Evolutionary conservation across 768 basidiomycete genomes (phyloP).

Genomic region (Mycena galopus): DNA sequence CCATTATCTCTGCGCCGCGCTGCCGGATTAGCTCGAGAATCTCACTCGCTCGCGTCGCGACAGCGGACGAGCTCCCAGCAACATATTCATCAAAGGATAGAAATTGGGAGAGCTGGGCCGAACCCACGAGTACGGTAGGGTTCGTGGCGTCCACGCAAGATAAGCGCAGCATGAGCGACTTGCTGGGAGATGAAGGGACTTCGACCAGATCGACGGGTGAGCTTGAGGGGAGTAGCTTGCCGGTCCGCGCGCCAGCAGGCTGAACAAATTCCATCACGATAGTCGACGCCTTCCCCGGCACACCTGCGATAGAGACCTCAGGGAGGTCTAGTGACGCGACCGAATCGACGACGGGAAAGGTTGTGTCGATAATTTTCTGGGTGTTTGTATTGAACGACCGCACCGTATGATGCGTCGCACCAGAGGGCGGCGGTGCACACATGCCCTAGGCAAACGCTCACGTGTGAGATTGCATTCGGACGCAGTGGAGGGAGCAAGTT

Average conservation of each 20-base stretch:
- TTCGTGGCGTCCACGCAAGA: conserved; percentile 83
- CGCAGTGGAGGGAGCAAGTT: not conserved
- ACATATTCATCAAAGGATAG: conserved; percentile 57
- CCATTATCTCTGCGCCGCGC: conserved; percentile 70
- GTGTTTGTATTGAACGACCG: conserved; percentile 82
- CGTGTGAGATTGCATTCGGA: not conserved
- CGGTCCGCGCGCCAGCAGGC: conserved; percentile 79
- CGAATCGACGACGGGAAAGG: conserved; percentile 66
- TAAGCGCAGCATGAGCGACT: conserved; percentile 47
- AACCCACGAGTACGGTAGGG: conserved; percentile 74
- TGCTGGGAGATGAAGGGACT: conserved; percentile 39
- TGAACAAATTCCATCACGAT: conserved; percentile 76
- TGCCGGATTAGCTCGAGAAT: conserved; percentile 68
- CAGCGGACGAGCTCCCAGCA: conserved; percentile 42
- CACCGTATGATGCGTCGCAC: conserved; percentile 55
- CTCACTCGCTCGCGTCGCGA: conserved; percentile 41
- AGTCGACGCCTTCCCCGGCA: conserved; percentile 72
- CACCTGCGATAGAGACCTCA: conserved; percentile 74
- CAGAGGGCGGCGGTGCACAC: conserved; percentile 46
- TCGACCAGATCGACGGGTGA: conserved; percentile 60
- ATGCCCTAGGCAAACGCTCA: conserved; percentile 49
- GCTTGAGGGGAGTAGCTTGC: conserved; percentile 75
- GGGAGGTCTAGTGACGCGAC: conserved; percentile 61
- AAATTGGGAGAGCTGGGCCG: conserved; percentile 55
- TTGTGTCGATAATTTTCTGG: conserved; percentile 74